Evolutionary conservation across 2,329 filamentous ascomycete genomes (phyloP), one percentile per base, ranked within the genome.

Genomic region (Microcyclospora tardicrescens): DNA sequence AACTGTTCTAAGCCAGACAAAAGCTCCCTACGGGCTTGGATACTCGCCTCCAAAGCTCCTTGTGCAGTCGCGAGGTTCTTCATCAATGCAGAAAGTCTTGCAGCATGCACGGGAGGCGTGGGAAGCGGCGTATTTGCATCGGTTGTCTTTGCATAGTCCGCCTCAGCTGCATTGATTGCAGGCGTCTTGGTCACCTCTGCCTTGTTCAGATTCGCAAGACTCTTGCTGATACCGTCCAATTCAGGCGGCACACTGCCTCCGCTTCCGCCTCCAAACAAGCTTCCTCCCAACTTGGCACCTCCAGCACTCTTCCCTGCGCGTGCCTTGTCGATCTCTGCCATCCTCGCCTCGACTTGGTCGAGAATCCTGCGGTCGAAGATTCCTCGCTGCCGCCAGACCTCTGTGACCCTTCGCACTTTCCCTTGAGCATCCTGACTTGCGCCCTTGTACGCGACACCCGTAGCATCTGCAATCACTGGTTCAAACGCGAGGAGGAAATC

Each of bases 401-500:
- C 89, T 2, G 96, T 76, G 1, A 96, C 89, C 27, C 91, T 75
- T 43, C 81, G 75, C 29, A 98, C 69, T 59, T 95, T 95, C 42
- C 75, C 73, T 58, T 96, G 91, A 19, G 94, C 77, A 37, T 98
- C 89, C 29, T 77, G 72, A 6, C 84, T 77, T 2, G 86, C 80
- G 43, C 86, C 85, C 61, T 89, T 93, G 61, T 96, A 98, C 30
- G 91, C 89, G n/a, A 75, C 70, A 11, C 84, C 73, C 9, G 82
- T 81, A n/a, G 86, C 89, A 60, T 98, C 91, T 14, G 84, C 84
- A 46, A 98, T 83, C 50, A 94, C 73, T 4, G 91, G 87, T 34
- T 89, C 81, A 61, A 94, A 96, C 6, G 91, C 89, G 44, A 81
- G 73, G 11, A 95, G 73, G 51, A 98, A 98, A 52, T 98, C 91